Base-by-base conservation (phyloP, 345 rosid species). In the Psidium friedrichsthalianum region DNA sequence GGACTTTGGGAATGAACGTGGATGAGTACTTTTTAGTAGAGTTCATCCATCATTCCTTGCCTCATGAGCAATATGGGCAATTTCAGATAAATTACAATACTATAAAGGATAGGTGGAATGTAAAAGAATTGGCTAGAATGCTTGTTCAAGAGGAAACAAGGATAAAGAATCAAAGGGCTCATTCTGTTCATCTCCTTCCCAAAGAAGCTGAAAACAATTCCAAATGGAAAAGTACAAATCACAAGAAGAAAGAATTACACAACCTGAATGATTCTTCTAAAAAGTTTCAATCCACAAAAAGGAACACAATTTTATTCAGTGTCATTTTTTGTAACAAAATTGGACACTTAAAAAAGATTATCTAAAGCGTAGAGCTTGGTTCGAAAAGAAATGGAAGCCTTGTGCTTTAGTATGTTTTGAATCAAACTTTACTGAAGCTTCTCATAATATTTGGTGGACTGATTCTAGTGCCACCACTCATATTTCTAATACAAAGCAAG, bases 61-160 rank as follows among this genome's bases (percentile, higher is more conserved):
- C 44, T 42, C 44, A 42, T 42, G 44, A 42, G 5, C 6, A 42
- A 42, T 42, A 42, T 42, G 44, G 44, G 44, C 44, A 5, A 42
- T 42, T 42, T 5, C 54, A 90, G 44, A 83, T 88, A 6, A 56
- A 88, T 54, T 85, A 86, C 18, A 88, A 88, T 25, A 89, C 88
- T 24, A 53, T 86, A 0, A 86, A 89, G 4, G 88, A 89, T 40
- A 74, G 87, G 20, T 87, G 86, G 53, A 87, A 89, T 86, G 56
- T 88, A 27, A 56, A 52, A 78, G 84, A 90, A 87, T 80, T 88
- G 21, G 9, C 27, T 0, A 69, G n/a, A 40, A 84, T 83, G 78
- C 83, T 87, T 10, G 27, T 42, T 85, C 74, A 22, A 44, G 85
- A 82, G 84, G 54, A 86, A 84, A 47, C 54, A 5, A 10, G 74